A percentile compares a stretch with the other conserved stretches of the same genome.
Conservation (phyloP, 2,329 filamentous ascomycete genomes). For the Colletotrichum salicis region DNA sequence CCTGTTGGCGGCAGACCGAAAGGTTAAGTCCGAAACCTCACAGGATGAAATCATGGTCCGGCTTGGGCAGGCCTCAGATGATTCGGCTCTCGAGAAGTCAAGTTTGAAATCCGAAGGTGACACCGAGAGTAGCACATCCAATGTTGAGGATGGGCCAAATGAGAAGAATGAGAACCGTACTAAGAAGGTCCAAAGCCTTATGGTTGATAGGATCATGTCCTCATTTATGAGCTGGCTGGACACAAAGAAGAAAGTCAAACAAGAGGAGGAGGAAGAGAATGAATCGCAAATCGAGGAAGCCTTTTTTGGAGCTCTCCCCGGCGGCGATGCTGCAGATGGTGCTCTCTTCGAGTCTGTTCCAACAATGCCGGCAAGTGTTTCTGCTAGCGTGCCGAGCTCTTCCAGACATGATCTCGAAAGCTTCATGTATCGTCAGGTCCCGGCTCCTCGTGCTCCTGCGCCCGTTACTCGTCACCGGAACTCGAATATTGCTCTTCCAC, state of each 20-base stretch:
- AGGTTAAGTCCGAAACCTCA: background rate
- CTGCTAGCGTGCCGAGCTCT: background rate
- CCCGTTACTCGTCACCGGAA: background rate
- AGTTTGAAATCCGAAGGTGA: background rate
- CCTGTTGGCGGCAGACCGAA: accelerated
- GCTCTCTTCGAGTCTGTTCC: accelerated
- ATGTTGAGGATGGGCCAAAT: background rate
- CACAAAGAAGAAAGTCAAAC: slow-evolving; percentile 5
- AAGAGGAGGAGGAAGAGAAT: background rate
- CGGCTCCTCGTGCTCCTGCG: too few relatives aligned
- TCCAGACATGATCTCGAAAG: background rate
- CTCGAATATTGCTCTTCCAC: background rate
- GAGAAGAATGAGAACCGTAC: background rate
- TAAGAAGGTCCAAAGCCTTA: background rate
- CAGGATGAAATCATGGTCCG: background rate
- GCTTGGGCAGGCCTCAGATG: too few relatives aligned
- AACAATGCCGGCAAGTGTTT: background rate
- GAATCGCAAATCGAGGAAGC: background rate
- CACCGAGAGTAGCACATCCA: background rate
- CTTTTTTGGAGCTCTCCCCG: background rate
- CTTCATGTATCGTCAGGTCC: background rate
- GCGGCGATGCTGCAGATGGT: background rate
- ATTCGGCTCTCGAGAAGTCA: background rate
- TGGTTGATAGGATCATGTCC: slow-evolving; percentile 27
- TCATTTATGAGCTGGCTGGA: slow-evolving; percentile 30